A percentile compares a stretch with the other conserved stretches of the same genome.
These are phyloP conservation scores for Gossypium aridum DNA, from an alignment of 441 rosid genomes.

Conservation along the genomic window DNA sequence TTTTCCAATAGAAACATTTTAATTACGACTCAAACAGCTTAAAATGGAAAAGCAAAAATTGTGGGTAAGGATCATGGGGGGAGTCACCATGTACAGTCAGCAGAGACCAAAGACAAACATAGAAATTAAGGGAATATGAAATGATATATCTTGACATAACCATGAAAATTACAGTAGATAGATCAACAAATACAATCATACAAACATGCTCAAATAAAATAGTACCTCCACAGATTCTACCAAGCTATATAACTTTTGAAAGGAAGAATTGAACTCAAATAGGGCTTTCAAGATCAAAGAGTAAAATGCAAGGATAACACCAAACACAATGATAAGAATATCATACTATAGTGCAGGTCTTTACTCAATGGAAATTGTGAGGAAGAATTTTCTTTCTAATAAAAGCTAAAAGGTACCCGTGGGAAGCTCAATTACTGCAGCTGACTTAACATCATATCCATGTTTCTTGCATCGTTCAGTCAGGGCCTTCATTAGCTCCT, in stretches of 20 bases:
- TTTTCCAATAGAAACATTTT: background rate
- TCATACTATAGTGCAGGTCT: background rate
- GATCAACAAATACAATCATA: background rate
- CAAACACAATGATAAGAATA: background rate
- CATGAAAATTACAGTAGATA: background rate
- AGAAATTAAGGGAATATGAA: background rate
- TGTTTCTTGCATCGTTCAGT: constrained; percentile 82
- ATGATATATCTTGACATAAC: background rate
- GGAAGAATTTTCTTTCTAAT: background rate
- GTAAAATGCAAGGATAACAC: background rate
- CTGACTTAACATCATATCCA: constrained; percentile 68
- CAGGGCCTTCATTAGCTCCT: constrained; percentile 78
- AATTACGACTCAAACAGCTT: background rate
- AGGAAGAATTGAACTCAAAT: background rate
- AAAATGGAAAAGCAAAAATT: background rate
- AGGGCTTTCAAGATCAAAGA: constrained; percentile 1
- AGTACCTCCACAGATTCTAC: background rate
- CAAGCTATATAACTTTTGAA: background rate
- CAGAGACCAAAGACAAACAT: background rate
- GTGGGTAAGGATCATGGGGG: background rate
- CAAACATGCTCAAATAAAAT: constrained; percentile 2
- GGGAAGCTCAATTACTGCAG: constrained; percentile 86
- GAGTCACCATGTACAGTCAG: background rate
- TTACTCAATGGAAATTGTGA: background rate
- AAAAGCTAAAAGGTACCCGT: constrained; percentile 37